Evolutionary conservation across 331 rosid genomes (phyloP).

Genomic region (Malus hybrid): DNA sequence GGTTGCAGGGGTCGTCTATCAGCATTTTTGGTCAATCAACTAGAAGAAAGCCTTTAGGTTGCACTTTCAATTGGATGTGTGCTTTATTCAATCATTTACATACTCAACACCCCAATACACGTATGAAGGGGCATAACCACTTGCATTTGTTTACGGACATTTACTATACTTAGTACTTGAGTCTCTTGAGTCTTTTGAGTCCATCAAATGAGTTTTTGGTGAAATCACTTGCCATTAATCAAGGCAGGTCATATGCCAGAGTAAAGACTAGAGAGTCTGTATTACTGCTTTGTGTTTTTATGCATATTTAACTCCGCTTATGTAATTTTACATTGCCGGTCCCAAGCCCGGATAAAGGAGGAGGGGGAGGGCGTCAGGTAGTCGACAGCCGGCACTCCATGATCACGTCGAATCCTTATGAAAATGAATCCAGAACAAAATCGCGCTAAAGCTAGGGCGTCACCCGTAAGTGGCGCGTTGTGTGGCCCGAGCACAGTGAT

Average conservation of each 20-base stretch:
- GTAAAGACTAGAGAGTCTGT: background rate
- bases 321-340: no score
- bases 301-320: no score
- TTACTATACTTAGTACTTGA: background rate
- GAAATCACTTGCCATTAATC: background rate
- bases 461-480: no score
- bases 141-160: background rate
- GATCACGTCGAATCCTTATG: no score
- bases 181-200: background rate
- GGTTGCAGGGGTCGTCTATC: background rate
- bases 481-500: no score
- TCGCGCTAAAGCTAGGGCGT: no score
- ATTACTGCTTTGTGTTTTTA: background rate
- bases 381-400: no score
- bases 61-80: background rate
- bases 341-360: no score
- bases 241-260: background rate
- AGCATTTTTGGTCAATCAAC: background rate
- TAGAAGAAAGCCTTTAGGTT: background rate
- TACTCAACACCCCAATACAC: background rate
- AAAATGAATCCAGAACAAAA: no score
- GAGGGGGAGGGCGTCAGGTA: no score
- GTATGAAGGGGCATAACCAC: background rate
- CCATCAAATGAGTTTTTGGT: background rate
- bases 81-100: background rate